Base-by-base conservation (phyloP, 345 rosid genomes). In the Gossypium bickii region DNA sequence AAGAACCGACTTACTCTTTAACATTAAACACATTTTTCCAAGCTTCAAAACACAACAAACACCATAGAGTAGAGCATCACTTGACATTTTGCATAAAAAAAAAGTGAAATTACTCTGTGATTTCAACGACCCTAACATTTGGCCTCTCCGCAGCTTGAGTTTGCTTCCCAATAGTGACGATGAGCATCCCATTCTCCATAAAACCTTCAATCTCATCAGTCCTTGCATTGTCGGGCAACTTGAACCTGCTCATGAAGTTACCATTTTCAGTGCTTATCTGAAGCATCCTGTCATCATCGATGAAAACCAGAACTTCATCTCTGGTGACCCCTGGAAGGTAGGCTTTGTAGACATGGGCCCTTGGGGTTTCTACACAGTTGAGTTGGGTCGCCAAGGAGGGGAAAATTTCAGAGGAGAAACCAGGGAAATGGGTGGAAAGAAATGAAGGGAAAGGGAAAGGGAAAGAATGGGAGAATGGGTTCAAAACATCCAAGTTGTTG, bases 141-240 rank as follows among this genome's bases (percentile, higher is more conserved):
- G 41, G 38, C 38, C 63, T 59, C 38, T 13, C 3, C 5, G 41
- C 9, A 59, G 34, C 64, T 24, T 59, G 38, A 59, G 17, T 17
- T 24, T 59, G 9, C 12, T 59, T 59, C 64, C 64, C 67, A 8
- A 72, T 24, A 3, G 76, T 72, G 67, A 72, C 67, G 60, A 72
- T 2, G 0, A 72, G 76, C 56, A 72, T 27, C 3, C 76, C 76
- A 16, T 72, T 72, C 24, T 72, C 67, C 76, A 72, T 72, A 12
- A 60, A 59, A 22, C 76, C 76, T 22, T 72, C 17, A 59, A 60
- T 72, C 56, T 59, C 67, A 13, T 72, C 66, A 6, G 44, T 29
- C 43, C 17, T 58, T 10, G 76, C 76, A 72, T 59, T 61, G 4
- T 59, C 76, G 10, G 76, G 76, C 76, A 72, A 15, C 67, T 72